phyloP scores from a whole-genome alignment of 2,329 filamentous ascomycete species.

The Fusarium pseudograminearum region DNA sequence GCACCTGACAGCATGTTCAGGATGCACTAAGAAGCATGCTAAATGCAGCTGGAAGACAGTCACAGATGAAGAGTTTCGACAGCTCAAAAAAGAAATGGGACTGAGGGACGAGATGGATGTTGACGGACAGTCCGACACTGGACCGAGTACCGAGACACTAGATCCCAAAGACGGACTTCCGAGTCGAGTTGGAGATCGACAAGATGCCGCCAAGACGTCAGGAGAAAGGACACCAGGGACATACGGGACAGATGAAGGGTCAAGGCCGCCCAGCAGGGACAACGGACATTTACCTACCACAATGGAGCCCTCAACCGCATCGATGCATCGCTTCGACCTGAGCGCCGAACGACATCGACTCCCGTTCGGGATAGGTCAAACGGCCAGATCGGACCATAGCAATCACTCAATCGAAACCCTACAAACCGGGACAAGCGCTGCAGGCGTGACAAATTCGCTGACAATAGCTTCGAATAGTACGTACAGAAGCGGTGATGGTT shows the following conservation, averaged over 20 bases:
- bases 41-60: conserved; percentile 89
- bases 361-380: conserved; percentile 25
- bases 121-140: conserved; percentile 36
- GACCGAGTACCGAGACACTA: conserved; percentile 21
- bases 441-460: conserved; percentile 20
- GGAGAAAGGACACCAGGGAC: conserved; percentile 40
- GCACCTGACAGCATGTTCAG: conserved; percentile 86
- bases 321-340: conserved; percentile 41
- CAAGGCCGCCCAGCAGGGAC: conserved; percentile 40
- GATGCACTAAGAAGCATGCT: conserved; percentile 90
- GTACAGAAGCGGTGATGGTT: conserved; percentile 35
- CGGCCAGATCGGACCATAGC: conserved; percentile 25
- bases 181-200: conserved; percentile 28
- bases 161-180: conserved; percentile 30
- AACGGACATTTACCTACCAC: conserved; percentile 36
- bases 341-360: conserved; percentile 41
- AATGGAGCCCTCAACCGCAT: conserved; percentile 38
- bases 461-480: conserved; percentile 23
- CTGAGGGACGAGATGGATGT: conserved; percentile 30
- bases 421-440: conserved; percentile 12
- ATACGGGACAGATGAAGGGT: conserved; percentile 37
- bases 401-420: conserved; percentile 25
- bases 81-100: conserved; percentile 49
- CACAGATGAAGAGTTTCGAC: conserved; percentile 73
- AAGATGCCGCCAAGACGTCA: conserved; percentile 29